These are phyloP conservation scores for Globisporangium nagaii DNA, from an alignment of 352 stramenopile species.

Conservation along the genomic window DNA sequence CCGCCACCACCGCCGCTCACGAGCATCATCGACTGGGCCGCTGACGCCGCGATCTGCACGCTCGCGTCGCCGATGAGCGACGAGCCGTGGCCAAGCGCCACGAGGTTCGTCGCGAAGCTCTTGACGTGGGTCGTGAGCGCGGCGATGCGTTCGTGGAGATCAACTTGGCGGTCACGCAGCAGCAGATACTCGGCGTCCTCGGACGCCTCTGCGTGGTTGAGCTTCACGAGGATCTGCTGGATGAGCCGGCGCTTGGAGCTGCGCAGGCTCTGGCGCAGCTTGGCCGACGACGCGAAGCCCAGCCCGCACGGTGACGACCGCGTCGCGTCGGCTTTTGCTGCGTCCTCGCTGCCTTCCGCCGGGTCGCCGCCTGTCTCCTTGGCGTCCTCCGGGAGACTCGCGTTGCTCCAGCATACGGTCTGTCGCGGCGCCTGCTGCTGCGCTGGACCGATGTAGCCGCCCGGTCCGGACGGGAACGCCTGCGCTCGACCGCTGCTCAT, in stretches of 20 bases:
- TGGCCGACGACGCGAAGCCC: neutral
- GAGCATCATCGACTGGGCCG: neutral
- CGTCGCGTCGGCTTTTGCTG: neutral
- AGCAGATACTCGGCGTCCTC: constrained; percentile 34
- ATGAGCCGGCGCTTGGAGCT: constrained; percentile 36
- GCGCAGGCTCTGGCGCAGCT: constrained; percentile 31
- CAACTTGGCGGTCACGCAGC: constrained; percentile 26
- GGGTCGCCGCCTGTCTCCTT: neutral
- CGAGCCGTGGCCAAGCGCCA: constrained; percentile 27
- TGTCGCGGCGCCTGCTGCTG: constrained; percentile 1
- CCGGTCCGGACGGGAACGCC: neutral
- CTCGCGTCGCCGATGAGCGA: constrained; percentile 22
- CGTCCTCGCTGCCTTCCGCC: neutral
- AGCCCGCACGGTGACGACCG: neutral
- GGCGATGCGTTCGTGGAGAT: constrained; percentile 20
- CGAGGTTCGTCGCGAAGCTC: constrained; percentile 34
- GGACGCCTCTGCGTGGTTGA: constrained; percentile 30
- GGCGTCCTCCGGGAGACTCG: neutral
- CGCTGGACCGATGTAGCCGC: neutral
- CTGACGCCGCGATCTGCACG: constrained; percentile 15
- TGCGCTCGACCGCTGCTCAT: too few relatives aligned
- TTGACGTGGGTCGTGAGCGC: constrained; percentile 28
- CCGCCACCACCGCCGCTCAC: neutral
- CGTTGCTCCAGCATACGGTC: constrained; percentile 11
- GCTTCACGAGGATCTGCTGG: constrained; percentile 37